phyloP scores from a whole-genome alignment of 345 rosid species.

The Toxicodendron radicans region DNA sequence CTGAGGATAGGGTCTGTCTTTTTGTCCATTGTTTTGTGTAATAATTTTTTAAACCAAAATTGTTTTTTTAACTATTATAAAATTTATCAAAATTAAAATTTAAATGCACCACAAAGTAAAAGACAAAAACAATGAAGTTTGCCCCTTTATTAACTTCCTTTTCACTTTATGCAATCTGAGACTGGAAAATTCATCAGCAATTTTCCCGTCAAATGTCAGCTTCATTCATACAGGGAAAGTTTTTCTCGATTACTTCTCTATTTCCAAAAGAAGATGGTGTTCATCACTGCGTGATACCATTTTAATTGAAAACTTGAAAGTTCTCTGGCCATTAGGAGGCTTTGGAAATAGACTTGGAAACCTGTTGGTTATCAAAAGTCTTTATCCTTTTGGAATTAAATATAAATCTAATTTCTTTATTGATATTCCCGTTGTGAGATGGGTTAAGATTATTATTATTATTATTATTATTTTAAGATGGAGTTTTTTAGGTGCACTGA shows the following conservation, averaged over 20 bases:
- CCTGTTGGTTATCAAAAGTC: not conserved
- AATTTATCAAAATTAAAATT: no score
- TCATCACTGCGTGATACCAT: not conserved
- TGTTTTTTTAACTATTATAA: no score
- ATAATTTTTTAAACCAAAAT: not conserved
- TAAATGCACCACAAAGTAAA: no score
- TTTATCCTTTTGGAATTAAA: not conserved
- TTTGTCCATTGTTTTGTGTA: not conserved
- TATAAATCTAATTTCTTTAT: not conserved
- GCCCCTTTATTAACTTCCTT: not conserved
- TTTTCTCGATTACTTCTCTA: not conserved
- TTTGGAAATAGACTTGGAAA: not conserved
- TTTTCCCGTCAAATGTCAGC: not conserved
- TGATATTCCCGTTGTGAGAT: not conserved
- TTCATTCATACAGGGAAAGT: not conserved
- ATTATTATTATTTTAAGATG: not conserved
- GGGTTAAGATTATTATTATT: not conserved
- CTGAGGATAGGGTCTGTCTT: slow-evolving; percentile 65
- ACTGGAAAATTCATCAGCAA: not conserved
- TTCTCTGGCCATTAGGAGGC: not conserved
- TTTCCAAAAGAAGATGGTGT: not conserved
- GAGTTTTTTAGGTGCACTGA: not conserved
- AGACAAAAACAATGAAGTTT: no score
- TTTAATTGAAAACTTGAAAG: not conserved
- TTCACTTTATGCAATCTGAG: not conserved